Base-by-base conservation (phyloP, 176 grass and related monocot species). In the Phragmites australis region DNA sequence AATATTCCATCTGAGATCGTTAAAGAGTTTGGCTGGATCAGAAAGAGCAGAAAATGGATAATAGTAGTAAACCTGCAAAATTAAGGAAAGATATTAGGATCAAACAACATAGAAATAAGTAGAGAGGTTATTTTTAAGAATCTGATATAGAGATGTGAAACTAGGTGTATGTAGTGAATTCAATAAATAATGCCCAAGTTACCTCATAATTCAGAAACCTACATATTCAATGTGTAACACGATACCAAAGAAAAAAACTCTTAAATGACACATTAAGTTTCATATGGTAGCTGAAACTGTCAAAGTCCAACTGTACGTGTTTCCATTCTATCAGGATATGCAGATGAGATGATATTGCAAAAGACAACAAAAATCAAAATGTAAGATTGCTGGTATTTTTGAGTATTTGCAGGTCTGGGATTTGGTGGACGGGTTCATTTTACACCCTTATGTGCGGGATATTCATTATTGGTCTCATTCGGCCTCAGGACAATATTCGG, bases 1-100 rank as follows among this genome's bases (percentile, higher is more conserved):
- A 52, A 97, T 59, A 79, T 93, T 97, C 93, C 93, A 97, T 97
- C 88, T 90, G 64, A 97, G 93, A 89, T 97, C 93, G 41, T 97
- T 97, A 72, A 93, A 97, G 46, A 97, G 90, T 78, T 93, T 97
- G 13, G 88, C 88, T 67, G 93, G 88, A 97, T 97, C 90, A 79
- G 88, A 87, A 91, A 90, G 55, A 76, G 90, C 90, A 84, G 90
- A 97, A 91, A 97, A 97, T 56, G 93, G 93, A 70, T 87, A 97
- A 41, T 97, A 97, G 83, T 89, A 91, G 85, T 97, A 93, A 67
- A 97, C 89, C 90, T 97, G 90, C 34, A 85, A 68, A 82, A 84
- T n/a, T 25, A 55, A 68, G 30, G 46, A 12, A 68, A 84, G 26
- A 14, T 67, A 32, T 65, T 74, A 60, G 52, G 54, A 81, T 69